A percentile compares a stretch with the other conserved stretches of the same genome.
Conservation (phyloP, 345 rosid genomes). For the Eucalyptus polyanthemos region DNA sequence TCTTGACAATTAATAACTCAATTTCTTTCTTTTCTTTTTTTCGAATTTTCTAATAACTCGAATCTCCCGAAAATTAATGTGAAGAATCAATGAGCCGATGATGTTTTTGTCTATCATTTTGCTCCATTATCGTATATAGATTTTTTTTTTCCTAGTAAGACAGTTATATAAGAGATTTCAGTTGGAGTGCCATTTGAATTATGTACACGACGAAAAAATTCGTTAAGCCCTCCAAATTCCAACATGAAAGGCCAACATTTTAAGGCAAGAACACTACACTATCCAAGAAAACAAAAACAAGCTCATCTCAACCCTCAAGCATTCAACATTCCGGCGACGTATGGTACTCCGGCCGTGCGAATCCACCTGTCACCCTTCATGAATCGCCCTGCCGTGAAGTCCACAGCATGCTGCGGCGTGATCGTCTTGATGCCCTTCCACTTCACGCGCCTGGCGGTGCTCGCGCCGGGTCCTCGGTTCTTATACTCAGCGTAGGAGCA, state of each 20-base stretch:
- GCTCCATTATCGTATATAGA: neutral
- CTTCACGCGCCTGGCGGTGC: constrained; percentile 16
- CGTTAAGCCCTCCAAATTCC: neutral
- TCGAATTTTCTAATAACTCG: neutral
- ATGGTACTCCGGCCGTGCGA: constrained; percentile 32
- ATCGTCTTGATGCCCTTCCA: constrained; percentile 59
- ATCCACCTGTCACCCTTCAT: constrained; percentile 44
- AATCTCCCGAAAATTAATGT: neutral
- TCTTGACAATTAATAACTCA: neutral
- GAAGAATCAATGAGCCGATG: neutral
- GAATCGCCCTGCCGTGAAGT: constrained; percentile 26
- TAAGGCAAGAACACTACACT: neutral
- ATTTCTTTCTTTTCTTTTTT: neutral
- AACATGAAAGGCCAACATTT: neutral
- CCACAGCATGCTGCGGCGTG: neutral
- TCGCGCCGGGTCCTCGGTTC: constrained; percentile 65
- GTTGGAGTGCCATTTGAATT: neutral
- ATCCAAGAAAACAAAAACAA: neutral
- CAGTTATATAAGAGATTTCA: neutral
- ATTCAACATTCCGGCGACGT: constrained; percentile 8
- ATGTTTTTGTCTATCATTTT: neutral
- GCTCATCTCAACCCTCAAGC: neutral
- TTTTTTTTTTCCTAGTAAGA: neutral
- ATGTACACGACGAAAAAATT: neutral
- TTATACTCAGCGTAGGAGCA: constrained; percentile 43